These are phyloP conservation scores for Noccaea bulbosa DNA, from an alignment of 345 rosid species.

Conservation along the genomic window DNA sequence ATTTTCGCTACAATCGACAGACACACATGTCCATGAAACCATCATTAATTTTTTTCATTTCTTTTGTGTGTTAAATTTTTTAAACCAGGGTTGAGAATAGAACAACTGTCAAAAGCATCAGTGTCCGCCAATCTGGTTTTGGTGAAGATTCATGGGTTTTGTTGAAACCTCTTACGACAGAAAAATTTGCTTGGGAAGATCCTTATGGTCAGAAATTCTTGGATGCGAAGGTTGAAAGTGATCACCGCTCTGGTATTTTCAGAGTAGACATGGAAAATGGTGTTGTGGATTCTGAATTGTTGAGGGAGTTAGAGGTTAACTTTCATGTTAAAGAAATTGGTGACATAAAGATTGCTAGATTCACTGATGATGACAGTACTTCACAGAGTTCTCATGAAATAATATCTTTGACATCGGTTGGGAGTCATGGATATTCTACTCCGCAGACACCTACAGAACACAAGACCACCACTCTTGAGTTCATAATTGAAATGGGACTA, in stretches of 20 bases:
- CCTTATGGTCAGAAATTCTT: slow-evolving; percentile 86
- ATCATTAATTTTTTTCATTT: slow-evolving; percentile 21
- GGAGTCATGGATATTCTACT: slow-evolving; percentile 52
- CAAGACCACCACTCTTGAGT: slow-evolving; percentile 61
- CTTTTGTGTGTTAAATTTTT: slow-evolving; percentile 27
- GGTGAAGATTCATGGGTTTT: slow-evolving; percentile 75
- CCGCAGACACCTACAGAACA: slow-evolving; percentile 48
- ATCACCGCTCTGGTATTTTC: slow-evolving; percentile 47
- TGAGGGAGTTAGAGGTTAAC: slow-evolving; percentile 56
- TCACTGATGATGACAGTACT: slow-evolving; percentile 51
- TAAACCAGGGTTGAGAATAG: slow-evolving; percentile 88
- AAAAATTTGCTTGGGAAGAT: slow-evolving; percentile 90
- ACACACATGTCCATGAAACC: slow-evolving; percentile 22
- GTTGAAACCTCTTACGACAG: slow-evolving; percentile 71
- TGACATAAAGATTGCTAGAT: slow-evolving; percentile 70
- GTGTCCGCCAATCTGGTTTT: slow-evolving; percentile 91
- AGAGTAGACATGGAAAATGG: slow-evolving; percentile 69
- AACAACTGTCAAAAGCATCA: slow-evolving; percentile 55
- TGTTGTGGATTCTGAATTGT: slow-evolving; percentile 52
- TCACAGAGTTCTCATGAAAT: slow-evolving; percentile 50
- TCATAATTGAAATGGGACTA: slow-evolving; percentile 83
- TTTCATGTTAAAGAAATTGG: slow-evolving; percentile 72
- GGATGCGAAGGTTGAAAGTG: slow-evolving; percentile 67
- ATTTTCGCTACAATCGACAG: slow-evolving; percentile 23
- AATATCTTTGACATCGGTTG: slow-evolving; percentile 48